Evolutionary conservation across 208 protist genomes (phyloP).

Genomic region (Trypanosoma brucei): DNA sequence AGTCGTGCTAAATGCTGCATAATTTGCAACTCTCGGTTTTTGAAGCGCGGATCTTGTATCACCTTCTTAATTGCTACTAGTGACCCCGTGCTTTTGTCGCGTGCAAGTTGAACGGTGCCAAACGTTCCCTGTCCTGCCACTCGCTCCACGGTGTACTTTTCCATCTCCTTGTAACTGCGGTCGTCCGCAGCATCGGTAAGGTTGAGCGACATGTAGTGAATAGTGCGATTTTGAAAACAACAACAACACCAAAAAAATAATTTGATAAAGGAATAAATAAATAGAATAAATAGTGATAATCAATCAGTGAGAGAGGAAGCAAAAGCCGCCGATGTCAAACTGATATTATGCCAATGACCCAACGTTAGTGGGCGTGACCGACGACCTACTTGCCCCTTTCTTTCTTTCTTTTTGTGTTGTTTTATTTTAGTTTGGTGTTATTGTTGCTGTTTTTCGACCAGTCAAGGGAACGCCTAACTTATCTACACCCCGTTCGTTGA

Average conservation of each 20-base stretch:
- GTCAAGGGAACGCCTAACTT: too few relatives aligned
- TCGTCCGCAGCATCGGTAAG: constrained; percentile 60
- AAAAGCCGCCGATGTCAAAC: neutral
- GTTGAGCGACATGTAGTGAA: constrained; percentile 44
- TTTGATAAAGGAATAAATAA: too few relatives aligned
- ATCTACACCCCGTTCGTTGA: too few relatives aligned
- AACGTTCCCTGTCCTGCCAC: constrained; percentile 96
- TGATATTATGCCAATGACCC: neutral
- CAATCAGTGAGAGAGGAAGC: too few relatives aligned
- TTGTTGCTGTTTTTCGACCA: neutral
- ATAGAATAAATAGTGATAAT: too few relatives aligned
- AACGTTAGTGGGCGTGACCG: neutral
- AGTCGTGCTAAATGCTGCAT: constrained; percentile 87
- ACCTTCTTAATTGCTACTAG: constrained; percentile 87
- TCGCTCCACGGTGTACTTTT: constrained; percentile 85
- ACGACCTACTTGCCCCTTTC: neutral
- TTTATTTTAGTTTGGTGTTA: neutral
- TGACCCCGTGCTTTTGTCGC: constrained; percentile 55
- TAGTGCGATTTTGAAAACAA: too few relatives aligned
- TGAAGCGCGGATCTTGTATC: constrained; percentile 97
- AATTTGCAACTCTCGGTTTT: constrained; percentile 95
- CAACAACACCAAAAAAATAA: too few relatives aligned
- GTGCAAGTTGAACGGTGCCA: constrained; percentile 94
- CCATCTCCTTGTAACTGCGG: constrained; percentile 70
- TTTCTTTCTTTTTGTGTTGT: neutral